Evolutionary conservation across 306 rosid genomes (phyloP).

Genomic region (Begonia peltatifolia): DNA sequence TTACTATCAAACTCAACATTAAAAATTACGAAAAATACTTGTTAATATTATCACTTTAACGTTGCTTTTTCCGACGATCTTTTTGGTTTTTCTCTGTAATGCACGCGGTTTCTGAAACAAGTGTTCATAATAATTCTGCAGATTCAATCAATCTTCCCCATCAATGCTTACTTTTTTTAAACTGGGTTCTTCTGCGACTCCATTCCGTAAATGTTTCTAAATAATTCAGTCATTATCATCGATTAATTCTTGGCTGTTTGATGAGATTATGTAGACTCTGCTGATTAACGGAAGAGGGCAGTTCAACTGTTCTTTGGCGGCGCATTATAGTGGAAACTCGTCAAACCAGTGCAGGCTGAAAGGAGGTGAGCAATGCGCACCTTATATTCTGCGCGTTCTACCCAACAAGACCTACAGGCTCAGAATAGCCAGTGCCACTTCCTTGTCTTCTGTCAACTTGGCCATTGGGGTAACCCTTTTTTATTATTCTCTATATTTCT

Average conservation of each 20-base stretch:
- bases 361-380: slow-evolving; percentile 68
- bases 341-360: slow-evolving; percentile 20
- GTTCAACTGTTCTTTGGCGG: slow-evolving; percentile 53
- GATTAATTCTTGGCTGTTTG: not conserved
- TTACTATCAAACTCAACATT: too few species aligned
- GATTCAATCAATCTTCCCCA: too few species aligned
- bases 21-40: too few species aligned
- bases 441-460: slow-evolving; percentile 70
- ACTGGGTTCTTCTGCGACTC: too few species aligned
- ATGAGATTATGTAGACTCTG: slow-evolving; percentile 17
- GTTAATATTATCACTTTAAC: too few species aligned
- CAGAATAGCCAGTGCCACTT: slow-evolving; percentile 57
- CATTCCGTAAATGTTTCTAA: too few species aligned
- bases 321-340: slow-evolving; percentile 11
- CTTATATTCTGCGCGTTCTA: slow-evolving; percentile 32
- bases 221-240: not conserved
- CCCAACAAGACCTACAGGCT: slow-evolving; percentile 60
- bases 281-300: slow-evolving; percentile 78
- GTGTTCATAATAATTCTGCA: too few species aligned
- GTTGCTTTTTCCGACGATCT: too few species aligned
- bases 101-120: too few species aligned
- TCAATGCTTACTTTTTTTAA: too few species aligned
- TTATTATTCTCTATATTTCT: too few species aligned
- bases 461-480: slow-evolving; percentile 44
- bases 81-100: too few species aligned